These are phyloP conservation scores for Stenocarpella maydis DNA, from an alignment of 2,329 filamentous ascomycete species.

Conservation along the genomic window DNA sequence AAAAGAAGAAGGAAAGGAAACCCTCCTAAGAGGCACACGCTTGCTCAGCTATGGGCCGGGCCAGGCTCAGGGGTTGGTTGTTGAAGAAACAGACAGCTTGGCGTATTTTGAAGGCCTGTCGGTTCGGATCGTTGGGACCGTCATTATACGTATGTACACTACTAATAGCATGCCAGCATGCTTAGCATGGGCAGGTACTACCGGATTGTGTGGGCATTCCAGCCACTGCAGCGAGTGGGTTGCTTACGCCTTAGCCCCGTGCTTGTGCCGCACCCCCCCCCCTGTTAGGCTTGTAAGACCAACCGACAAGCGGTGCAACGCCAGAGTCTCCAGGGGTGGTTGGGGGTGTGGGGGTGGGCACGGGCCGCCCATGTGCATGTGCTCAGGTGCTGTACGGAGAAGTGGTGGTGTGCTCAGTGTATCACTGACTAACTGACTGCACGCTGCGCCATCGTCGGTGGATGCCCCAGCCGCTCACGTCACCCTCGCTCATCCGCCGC, in stretches of 20 bases:
- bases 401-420: conserved; percentile 1
- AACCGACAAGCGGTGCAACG: conserved; percentile 21
- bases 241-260: conserved; percentile 23
- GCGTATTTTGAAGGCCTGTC: conserved; percentile 21
- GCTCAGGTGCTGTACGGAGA: too few relatives aligned
- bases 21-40: background rate
- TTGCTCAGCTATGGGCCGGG: background rate
- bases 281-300: too few relatives aligned
- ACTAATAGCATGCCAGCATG: background rate
- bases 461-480: conserved; percentile 16
- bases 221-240: conserved; percentile 1
- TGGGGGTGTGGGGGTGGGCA: too few relatives aligned
- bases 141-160: conserved; percentile 13
- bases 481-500: background rate
- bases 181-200: conserved; percentile 3
- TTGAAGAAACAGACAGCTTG: conserved; percentile 26
- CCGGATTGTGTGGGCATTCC: conserved; percentile 16
- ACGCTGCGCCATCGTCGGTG: conserved; percentile 17
- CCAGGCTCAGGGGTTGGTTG: conserved; percentile 20
- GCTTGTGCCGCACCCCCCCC: conserved; percentile 21
- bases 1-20: too few relatives aligned
- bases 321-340: conserved; percentile 3
- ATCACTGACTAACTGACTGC: background rate
- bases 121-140: conserved; percentile 13
- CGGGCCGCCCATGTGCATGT: conserved; percentile 12